A percentile compares a stretch with the other conserved stretches of the same genome.
Conservation (phyloP, 2,329 filamentous ascomycete genomes). For the Penicillium sp. region DNA sequence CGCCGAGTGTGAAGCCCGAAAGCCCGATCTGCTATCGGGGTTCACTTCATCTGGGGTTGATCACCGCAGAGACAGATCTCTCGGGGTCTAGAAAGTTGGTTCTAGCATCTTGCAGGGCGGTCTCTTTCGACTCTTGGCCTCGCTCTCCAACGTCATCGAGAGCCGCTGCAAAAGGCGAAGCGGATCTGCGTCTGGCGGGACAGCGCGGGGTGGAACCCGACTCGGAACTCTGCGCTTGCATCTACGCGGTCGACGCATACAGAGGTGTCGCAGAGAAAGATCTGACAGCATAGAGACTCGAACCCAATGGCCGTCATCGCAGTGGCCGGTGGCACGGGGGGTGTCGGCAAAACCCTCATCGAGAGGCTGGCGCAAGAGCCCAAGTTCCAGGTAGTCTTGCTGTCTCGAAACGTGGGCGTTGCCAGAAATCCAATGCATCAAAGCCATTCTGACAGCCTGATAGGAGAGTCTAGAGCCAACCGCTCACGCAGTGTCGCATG, state of each 20-base stretch:
- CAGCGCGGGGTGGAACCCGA: constrained; percentile 11
- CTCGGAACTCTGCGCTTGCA: background rate
- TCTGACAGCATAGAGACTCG: background rate
- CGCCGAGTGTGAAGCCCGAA: constrained; percentile 27
- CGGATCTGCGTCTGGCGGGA: constrained; percentile 10
- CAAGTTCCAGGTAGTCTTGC: constrained; percentile 41
- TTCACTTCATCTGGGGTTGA: no score
- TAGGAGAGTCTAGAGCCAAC: background rate
- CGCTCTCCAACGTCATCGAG: no score
- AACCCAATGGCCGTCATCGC: constrained; percentile 44
- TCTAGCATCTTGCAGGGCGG: no score
- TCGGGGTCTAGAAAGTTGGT: no score
- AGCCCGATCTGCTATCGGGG: constrained; percentile 19
- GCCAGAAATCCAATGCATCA: background rate
- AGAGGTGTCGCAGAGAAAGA: no score
- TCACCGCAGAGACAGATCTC: no score
- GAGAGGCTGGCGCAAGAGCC: constrained; percentile 40
- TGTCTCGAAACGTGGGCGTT: constrained; percentile 40
- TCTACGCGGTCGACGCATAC: no score
- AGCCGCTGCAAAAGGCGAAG: background rate
- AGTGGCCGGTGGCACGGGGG: constrained; percentile 49
- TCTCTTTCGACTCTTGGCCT: no score
- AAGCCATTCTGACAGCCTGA: background rate
- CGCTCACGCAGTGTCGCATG: constrained; percentile 11
- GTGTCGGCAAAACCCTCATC: constrained; percentile 48